Percentiles rank a stretch among this genome's conserved stretches.
phyloP scores from a whole-genome alignment of 192 early-diverging fungal genomes.

The Dissophora ornata region DNA sequence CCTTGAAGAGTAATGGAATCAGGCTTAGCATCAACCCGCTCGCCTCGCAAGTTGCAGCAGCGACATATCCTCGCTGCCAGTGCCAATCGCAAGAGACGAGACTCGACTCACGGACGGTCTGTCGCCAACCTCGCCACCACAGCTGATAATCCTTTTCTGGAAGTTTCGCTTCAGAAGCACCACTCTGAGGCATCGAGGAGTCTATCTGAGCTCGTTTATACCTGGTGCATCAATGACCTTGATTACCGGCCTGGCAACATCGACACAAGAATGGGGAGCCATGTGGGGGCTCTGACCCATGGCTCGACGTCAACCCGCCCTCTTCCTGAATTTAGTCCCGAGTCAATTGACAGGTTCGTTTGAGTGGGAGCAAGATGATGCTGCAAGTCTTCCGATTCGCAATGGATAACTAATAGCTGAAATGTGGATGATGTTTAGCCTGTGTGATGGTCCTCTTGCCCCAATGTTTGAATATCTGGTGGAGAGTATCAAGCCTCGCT shows the following conservation, averaged over 20 bases:
- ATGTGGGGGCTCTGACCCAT: background rate
- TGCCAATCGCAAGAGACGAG: background rate
- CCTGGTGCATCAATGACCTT: slow-evolving; percentile 30
- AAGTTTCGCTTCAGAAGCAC: background rate
- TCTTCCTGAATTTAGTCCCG: slow-evolving; percentile 8
- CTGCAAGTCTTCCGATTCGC: too few relatives aligned
- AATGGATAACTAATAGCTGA: background rate
- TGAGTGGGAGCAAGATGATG: background rate
- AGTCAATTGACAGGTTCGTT: slow-evolving; percentile 7
- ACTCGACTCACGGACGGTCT: background rate
- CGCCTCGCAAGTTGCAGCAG: background rate
- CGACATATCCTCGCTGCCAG: background rate
- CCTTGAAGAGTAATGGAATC: too few relatives aligned
- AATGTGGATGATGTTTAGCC: background rate
- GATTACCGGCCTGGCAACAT: slow-evolving; percentile 21
- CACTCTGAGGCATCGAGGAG: background rate
- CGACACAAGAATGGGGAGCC: background rate
- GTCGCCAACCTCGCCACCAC: background rate
- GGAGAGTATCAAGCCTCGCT: slow-evolving; percentile 20
- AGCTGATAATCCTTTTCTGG: background rate
- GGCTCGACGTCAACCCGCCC: too few relatives aligned
- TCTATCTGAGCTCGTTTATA: slow-evolving; percentile 25
- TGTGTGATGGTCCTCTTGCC: slow-evolving; percentile 34
- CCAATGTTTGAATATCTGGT: slow-evolving; percentile 31
- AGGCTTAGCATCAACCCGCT: background rate